Evolutionary conservation across 1,284 basidiomycete genomes (phyloP), one percentile per base, ranked within the genome.

Genomic region (Tranzscheliella williamsii): DNA sequence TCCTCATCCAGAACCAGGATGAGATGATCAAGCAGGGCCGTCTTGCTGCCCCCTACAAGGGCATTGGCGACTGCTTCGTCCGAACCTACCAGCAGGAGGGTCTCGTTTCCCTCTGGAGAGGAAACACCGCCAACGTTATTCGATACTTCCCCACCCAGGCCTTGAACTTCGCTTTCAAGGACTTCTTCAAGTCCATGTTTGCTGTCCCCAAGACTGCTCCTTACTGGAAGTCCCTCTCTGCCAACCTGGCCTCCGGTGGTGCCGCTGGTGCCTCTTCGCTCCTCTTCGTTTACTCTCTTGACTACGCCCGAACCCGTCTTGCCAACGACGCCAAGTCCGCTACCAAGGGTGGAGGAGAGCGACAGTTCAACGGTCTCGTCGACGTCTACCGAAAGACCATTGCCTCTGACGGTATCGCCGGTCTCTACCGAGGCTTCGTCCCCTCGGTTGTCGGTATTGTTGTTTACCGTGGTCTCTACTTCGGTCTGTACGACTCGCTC

Each of bases 11-110:
- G 72, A 78, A 78, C 67, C 75, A 78, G 70, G 75, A 70, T 50
- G 75, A 78, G 72, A 77, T 77, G 73, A 75, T 77, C 71, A 76
- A 76, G 71, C 75, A 76, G 69, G 75, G 74, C 58, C 74, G 75
- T 64, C 74, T 78, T 40, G 57, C 75, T 36, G 35, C 58, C 37
- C 75, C 74, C 42, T 78, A 78, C 75, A 78, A 73, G 74, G 74
- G 75, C 46, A 75, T 78, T 48, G 73, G 73, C 46, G 75, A 78
- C 72, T 75, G 72, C 71, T 78, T 78, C 48, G 51, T 61, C 53
- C 74, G 75, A 55, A 78, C 74, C 60, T 74, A 75, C 74, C 68
- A 73, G 66, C 64, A 63, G 60, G 73, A 77, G 67, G 75, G 75
- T 47, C 48, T 76, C 34, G 73, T 73, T 44, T 77, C 75, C 31